Base-by-base conservation (phyloP, 129 eudicot genomes). In the Glebionis coronaria region DNA sequence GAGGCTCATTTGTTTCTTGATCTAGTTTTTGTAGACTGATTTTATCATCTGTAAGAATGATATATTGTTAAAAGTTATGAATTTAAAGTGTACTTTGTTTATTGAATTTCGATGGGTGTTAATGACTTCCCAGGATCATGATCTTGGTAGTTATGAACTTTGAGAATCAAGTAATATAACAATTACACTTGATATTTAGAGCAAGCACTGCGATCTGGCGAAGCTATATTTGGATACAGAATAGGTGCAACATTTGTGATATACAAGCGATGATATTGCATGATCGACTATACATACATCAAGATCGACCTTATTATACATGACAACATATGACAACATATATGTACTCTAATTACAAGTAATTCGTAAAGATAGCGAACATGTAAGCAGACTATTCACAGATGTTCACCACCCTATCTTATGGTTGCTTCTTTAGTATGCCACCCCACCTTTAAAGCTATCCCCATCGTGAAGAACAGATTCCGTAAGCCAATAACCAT, bases 401-500 rank as follows among this genome's bases (percentile, higher is more conserved):
- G 40, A 65, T 21, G 50, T 75, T 56, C 60, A 60, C 70, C 53
- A 57, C 68, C 55, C 23, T 49, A 14, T 46, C 53, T 58, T 40
- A 47, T 52, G 44, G 53, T 42, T 40, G 63, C n/a, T 35, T 28
- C 63, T 67, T 87, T 71, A 93, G 79, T 93, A 93, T 15, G 98
- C 97, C 69, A 93, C 84, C 57, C 97, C 98, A 59, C 97, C 95
- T 5, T 95, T 79, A 72, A 93, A 93, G 75, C 86, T 79, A 77
- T 93, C 95, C 53, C 98, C 97, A 52, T 93, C 98, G 38, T 84
- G 96, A 70, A 82, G 95, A 12, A 93, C 51, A 68, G 92, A 86
- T 74, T 93, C 95, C 12, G 98, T 93, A 64, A 93, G 91, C 98
- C 98, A 93, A 70, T 93, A 93, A 10, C 97, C 98, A 72, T 93